Conservation (phyloP, 345 rosid species). For the Eutrema yunnanense region DNA sequence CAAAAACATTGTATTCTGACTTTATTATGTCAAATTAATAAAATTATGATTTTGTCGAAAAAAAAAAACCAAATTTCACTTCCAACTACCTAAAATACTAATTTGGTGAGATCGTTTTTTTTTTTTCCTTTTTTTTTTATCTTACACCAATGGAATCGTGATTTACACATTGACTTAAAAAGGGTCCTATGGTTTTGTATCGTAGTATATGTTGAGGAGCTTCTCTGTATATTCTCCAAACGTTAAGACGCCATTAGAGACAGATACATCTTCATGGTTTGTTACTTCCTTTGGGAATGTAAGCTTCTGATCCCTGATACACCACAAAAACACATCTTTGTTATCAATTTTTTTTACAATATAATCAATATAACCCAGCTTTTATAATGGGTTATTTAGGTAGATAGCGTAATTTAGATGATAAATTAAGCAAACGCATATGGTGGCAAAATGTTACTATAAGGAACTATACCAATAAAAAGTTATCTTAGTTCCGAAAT, state of each 20-base stretch:
- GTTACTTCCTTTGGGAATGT: constrained; percentile 57
- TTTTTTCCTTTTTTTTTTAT: not conserved
- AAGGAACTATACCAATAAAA: not conserved
- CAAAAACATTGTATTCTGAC: too few species aligned
- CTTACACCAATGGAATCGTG: not conserved
- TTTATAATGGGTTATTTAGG: not conserved
- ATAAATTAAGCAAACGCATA: too few species aligned
- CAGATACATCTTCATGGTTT: constrained; percentile 53
- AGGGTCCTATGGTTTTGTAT: constrained; percentile 34
- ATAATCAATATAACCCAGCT: not conserved
- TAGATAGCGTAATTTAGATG: too few species aligned
- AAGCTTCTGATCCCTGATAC: constrained; percentile 68
- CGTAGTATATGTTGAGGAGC: constrained; percentile 71
- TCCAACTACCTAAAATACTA: not conserved
- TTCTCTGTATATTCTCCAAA: constrained; percentile 83
- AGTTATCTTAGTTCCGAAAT: not conserved
- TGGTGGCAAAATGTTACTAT: not conserved
- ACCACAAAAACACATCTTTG: not conserved
- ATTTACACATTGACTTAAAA: not conserved
- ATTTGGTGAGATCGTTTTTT: not conserved
- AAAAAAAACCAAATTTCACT: not conserved
- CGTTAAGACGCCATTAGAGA: constrained; percentile 43
- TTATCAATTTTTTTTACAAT: too few species aligned
- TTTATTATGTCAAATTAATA: too few species aligned
- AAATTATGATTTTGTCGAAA: too few species aligned